A percentile compares a stretch with the other conserved stretches of the same genome.
Conservation (phyloP, 179 eudicot genomes). For the Heliamphora pulchella region DNA sequence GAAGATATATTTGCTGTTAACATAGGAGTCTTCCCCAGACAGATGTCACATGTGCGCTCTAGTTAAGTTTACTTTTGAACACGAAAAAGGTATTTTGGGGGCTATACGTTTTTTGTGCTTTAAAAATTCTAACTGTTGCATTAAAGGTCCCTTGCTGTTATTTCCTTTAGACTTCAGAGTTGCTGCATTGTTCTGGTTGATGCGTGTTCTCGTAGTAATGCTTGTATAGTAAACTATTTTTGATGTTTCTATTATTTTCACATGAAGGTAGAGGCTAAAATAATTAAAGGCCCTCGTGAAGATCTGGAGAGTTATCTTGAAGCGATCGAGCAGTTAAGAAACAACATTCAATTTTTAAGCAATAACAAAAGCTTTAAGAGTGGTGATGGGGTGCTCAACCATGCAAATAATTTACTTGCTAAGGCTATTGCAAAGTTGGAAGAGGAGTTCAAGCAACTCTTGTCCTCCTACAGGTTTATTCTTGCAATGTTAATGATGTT, state of each 20-base stretch:
- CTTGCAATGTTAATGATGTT: neutral
- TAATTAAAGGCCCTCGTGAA: constrained; percentile 94
- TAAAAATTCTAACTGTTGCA: neutral
- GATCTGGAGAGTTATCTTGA: constrained; percentile 90
- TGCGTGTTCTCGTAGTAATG: neutral
- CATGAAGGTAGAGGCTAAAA: constrained; percentile 84
- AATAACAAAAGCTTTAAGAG: constrained; percentile 84
- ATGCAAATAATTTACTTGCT: constrained; percentile 62
- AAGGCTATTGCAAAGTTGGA: constrained; percentile 94
- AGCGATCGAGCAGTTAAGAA: constrained; percentile 85
- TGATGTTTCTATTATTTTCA: constrained; percentile 6
- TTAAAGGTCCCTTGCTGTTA: neutral
- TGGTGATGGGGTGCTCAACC: constrained; percentile 76
- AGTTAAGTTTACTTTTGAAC: neutral
- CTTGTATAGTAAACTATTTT: neutral
- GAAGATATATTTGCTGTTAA: neutral
- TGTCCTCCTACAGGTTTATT: constrained; percentile 67
- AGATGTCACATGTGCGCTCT: neutral
- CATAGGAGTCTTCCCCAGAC: neutral
- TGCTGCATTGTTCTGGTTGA: neutral
- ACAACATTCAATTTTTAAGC: constrained; percentile 63
- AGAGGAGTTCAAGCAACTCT: constrained; percentile 82
- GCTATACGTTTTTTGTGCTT: neutral
- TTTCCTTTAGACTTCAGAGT: neutral
- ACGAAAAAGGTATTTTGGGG: neutral